Evolutionary conservation across 2,329 filamentous ascomycete species (phyloP).

Genomic region (Calonectria montana): DNA sequence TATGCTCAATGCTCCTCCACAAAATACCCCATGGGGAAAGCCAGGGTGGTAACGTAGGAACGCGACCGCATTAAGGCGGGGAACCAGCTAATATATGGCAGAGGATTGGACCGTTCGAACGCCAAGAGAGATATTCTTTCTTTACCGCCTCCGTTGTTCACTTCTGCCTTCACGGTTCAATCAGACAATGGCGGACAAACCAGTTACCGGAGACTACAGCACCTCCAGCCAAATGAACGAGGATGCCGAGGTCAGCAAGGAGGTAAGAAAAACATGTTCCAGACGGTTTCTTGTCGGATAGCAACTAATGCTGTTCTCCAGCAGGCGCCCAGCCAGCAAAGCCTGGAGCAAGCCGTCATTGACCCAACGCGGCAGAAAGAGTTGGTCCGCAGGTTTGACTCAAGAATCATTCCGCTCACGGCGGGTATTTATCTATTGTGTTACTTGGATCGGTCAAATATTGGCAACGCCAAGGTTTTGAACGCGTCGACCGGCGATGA

Average conservation of each 20-base stretch:
- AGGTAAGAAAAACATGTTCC: background rate
- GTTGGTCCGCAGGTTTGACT: constrained; percentile 24
- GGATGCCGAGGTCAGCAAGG: background rate
- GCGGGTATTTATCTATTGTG: constrained; percentile 51
- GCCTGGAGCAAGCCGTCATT: background rate
- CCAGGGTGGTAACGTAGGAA: background rate
- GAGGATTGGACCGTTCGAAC: background rate
- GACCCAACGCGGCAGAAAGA: background rate
- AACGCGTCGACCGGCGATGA: constrained; percentile 48
- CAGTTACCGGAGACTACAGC: background rate
- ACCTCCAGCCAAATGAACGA: constrained; percentile 10
- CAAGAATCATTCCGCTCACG: constrained; percentile 36
- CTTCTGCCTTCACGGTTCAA: background rate
- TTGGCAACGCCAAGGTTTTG: constrained; percentile 56
- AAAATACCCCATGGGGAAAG: constrained; percentile 18
- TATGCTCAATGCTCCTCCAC: background rate
- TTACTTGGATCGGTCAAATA: constrained; percentile 64
- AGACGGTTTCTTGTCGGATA: background rate
- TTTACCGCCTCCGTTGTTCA: background rate
- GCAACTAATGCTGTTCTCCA: background rate
- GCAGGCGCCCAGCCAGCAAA: background rate
- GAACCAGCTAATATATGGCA: background rate
- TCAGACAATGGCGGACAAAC: constrained; percentile 3
- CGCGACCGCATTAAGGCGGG: background rate
- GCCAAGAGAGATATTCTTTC: background rate